These are phyloP conservation scores for Davidsoniella neocaledoniae DNA, from an alignment of 2,329 filamentous ascomycete species.

Conservation along the genomic window DNA sequence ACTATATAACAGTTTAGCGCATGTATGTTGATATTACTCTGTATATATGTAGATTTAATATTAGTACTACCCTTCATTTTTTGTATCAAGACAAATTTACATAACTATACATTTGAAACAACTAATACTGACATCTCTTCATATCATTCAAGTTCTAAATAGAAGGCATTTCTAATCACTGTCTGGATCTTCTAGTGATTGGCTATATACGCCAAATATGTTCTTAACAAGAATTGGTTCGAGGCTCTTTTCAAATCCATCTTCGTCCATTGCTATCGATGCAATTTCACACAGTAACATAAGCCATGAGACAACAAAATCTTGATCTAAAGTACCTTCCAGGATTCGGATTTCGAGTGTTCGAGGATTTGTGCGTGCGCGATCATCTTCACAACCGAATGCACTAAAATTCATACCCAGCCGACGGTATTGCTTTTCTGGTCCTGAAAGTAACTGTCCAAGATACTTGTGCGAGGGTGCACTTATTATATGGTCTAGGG, in stretches of 20 bases:
- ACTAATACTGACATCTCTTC: no score
- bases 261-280: slow-evolving; percentile 16
- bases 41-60: no score
- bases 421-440: slow-evolving; percentile 19
- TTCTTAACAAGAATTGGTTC: no score
- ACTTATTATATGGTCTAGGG: slow-evolving; percentile 19
- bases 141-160: no score
- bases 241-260: neutral
- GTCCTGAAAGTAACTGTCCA: slow-evolving; percentile 22
- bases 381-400: slow-evolving; percentile 22
- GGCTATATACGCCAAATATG: no score
- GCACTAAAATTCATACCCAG: slow-evolving; percentile 27
- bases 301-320: slow-evolving; percentile 21
- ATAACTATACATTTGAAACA: no score
- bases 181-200: no score
- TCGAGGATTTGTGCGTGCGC: slow-evolving; percentile 19
- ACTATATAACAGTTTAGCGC: no score
- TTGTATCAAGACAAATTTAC: no score
- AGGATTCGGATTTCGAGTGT: slow-evolving; percentile 25
- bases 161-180: neutral
- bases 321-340: slow-evolving; percentile 19
- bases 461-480: slow-evolving; percentile 18
- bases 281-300: slow-evolving; percentile 20
- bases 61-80: no score
- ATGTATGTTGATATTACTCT: no score